phyloP scores from a whole-genome alignment of 495 filamentous ascomycete species.

The Penicillium mononematosum region DNA sequence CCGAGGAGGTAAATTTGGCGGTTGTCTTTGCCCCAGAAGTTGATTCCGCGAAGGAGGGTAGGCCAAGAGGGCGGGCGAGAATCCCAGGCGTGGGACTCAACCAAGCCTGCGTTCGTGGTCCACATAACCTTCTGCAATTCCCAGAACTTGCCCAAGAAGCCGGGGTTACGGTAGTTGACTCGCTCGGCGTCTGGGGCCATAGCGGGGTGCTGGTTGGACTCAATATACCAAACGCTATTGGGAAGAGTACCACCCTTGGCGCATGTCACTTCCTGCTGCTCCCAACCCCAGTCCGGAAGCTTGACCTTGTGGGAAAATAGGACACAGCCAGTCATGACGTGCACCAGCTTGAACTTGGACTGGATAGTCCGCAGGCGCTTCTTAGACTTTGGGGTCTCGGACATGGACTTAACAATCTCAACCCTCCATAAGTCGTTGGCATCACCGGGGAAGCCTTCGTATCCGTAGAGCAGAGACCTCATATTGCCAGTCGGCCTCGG shows the following conservation, averaged over 20 bases:
- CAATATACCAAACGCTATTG: constrained; percentile 96
- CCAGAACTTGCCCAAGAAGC: constrained; percentile 98
- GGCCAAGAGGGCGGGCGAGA: constrained; percentile 94
- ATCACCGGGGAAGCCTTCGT: constrained; percentile 94
- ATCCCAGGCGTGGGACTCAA: constrained; percentile 97
- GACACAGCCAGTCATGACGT: constrained; percentile 95
- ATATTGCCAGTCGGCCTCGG: constrained; percentile 97
- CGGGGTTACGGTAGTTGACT: constrained; percentile 92
- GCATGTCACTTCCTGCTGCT: constrained; percentile 98
- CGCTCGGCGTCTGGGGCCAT: constrained; percentile 75
- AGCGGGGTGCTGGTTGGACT: constrained; percentile 79
- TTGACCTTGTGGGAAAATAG: constrained; percentile 99
- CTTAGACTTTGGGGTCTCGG: constrained; percentile 76
- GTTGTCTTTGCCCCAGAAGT: constrained; percentile 96
- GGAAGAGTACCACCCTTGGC: constrained; percentile 89
- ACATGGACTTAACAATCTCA: constrained; percentile 90
- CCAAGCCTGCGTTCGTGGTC: constrained; percentile 93
- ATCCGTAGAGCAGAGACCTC: constrained; percentile 97
- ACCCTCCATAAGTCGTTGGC: constrained; percentile 94
- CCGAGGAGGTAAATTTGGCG: constrained; percentile 96
- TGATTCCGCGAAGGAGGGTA: constrained; percentile 89
- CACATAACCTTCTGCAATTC: constrained; percentile 99
- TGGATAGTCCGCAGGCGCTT: constrained; percentile 88
- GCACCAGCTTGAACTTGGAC: constrained; percentile 92
- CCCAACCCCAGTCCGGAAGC: constrained; percentile 93